Percentiles rank a stretch among this genome's conserved stretches.
phyloP scores from a whole-genome alignment of 2,329 filamentous ascomycete species.

The Akanthomyces lecanii region DNA sequence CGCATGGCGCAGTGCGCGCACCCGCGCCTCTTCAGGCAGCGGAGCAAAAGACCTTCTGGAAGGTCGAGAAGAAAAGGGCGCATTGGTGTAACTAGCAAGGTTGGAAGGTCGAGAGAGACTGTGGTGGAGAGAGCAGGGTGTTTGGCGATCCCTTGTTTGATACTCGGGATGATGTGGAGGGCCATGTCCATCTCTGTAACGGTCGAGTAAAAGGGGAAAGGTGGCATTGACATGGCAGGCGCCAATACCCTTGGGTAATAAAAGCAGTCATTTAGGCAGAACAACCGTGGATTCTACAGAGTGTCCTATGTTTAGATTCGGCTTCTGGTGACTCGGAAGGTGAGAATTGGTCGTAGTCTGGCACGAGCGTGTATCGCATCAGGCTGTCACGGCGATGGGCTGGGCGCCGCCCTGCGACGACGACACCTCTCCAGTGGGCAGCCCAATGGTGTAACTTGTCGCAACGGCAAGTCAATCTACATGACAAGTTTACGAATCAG shows the following conservation, averaged over 20 bases:
- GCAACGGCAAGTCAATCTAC: no score
- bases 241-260: not conserved
- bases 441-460: no score
- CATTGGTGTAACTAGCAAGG: not conserved
- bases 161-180: not conserved
- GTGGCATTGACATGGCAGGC: not conserved
- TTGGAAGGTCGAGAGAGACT: not conserved
- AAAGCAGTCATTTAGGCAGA: not conserved
- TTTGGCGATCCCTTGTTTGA: slow-evolving; percentile 1
- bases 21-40: not conserved
- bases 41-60: not conserved
- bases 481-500: no score
- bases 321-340: not conserved
- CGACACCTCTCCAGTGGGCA: not conserved
- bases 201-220: not conserved
- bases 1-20: not conserved
- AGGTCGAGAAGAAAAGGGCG: not conserved
- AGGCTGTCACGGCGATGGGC: not conserved
- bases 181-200: not conserved
- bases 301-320: not conserved
- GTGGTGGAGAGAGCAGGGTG: not conserved
- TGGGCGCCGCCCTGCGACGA: not conserved
- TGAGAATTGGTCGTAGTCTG: not conserved
- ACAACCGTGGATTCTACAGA: no score
- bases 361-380: not conserved